Conservation (phyloP, 2,329 filamentous ascomycete species). For the Cladosporium sp. region DNA sequence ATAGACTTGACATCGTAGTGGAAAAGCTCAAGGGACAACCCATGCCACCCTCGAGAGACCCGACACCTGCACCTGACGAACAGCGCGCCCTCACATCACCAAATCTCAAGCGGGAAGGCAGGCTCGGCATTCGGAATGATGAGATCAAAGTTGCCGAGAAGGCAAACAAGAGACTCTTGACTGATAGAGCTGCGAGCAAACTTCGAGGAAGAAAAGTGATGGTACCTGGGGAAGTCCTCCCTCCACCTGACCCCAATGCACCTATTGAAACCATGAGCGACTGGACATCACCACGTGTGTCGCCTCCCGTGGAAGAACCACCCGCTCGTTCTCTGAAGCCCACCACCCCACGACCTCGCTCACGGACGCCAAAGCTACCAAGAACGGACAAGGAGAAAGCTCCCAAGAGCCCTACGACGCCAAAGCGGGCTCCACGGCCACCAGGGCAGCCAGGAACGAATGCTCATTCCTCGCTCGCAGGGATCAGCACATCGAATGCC, state of each 20-base stretch:
- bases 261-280: slow-evolving; percentile 33
- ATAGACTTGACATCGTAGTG: slow-evolving; percentile 55
- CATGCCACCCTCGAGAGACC: slow-evolving; percentile 57
- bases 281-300: slow-evolving; percentile 36
- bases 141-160: slow-evolving; percentile 24
- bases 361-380: slow-evolving; percentile 34
- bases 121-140: slow-evolving; percentile 26
- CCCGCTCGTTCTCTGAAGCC: slow-evolving; percentile 10
- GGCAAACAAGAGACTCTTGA: slow-evolving; percentile 20
- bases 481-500: slow-evolving; percentile 60
- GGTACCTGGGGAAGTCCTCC: slow-evolving; percentile 42
- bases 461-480: slow-evolving; percentile 50
- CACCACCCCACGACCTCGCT: slow-evolving; percentile 26
- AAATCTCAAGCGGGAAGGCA: slow-evolving; percentile 30
- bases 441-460: slow-evolving; percentile 49
- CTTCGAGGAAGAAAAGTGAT: slow-evolving; percentile 35
- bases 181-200: slow-evolving; percentile 31
- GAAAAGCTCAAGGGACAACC: slow-evolving; percentile 60
- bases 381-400: slow-evolving; percentile 34
- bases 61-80: slow-evolving; percentile 42
- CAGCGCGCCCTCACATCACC: slow-evolving; percentile 31
- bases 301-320: slow-evolving; percentile 30
- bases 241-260: slow-evolving; percentile 41
- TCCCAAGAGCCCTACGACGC: slow-evolving; percentile 33
- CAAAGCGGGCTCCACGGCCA: slow-evolving; percentile 40